Evolutionary conservation across 768 basidiomycete genomes (phyloP), one percentile per base, ranked within the genome.

Genomic region (Kwoniella dejecticola): DNA sequence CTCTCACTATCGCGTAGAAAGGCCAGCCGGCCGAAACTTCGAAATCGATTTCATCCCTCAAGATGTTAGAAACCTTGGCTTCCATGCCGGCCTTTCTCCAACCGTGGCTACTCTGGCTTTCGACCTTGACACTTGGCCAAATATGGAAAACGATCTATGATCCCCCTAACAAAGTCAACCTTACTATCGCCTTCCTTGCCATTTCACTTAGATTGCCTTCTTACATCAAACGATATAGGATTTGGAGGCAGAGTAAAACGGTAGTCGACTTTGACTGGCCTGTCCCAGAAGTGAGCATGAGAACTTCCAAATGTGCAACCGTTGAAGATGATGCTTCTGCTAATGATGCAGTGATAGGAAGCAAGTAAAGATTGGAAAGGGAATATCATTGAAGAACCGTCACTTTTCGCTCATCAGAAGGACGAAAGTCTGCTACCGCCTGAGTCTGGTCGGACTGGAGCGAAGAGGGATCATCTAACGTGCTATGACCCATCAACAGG

Each of bases 401-500:
- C 74, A 12, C 75, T 66, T 11, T 66, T 30, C 52, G 62, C 68
- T n/a, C 72, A 73, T 38, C 7, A 62, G 41, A 21, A 64, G 0
- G 70, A 76, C 55, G 27, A 29, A 0, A 49, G 41, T 3, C 52
- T 76, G 2, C 44, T 72, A 10, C 68, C 68, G 4, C 64, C 62
- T 15, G 69, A 64, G 24, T 38, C 55, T 12, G 63, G 61, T 1
- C 45, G 44, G 23, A 60, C 57, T 13, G 65, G 64, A 17, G 31
- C 52, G 8, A 38, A 60, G 21, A 62, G 71, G 46, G 82, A 85
- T 41, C 91, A 89, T 73, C 88, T 97, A 62, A 98, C 95, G 1
- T 87, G 88, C 75, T 98, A 86, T 69, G 95, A 97, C 78, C 95
- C 95, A 13, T 87, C 92, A 3, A 94, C 90, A 13, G 87, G 87